Evolutionary conservation across 176 grass and related monocot species (phyloP), one percentile per base, ranked within the genome.

Genomic region (Urochloa ruziziensis): DNA sequence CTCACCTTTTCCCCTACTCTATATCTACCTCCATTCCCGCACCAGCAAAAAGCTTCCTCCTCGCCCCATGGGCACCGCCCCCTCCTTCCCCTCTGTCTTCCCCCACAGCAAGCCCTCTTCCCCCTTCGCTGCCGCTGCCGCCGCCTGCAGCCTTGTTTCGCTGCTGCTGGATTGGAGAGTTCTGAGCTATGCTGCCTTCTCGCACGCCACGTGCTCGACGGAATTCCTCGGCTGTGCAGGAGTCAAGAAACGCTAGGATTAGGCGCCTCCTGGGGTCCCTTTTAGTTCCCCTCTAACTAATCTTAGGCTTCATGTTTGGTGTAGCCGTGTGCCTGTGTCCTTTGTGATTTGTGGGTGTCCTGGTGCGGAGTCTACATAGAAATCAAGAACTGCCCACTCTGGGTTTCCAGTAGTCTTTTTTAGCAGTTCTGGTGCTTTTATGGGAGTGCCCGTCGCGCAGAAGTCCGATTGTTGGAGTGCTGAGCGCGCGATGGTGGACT

Each of bases 371-470:
- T 78, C 32, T 68, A n/a, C 12, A 27, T 61, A 67, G 84, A 34
- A 73, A 83, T 86, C 80, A 80, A 80, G 74, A 83, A 42, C 33
- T 81, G 49, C 59, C 77, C 30, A 75, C 59, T 90, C 86, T 77
- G 66, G 60, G 54, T 48, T 66, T 82, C 35, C 70, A 5, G 40
- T 85, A 81, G 58, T 48, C 37, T 34, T 43, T 74, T 39, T 46
- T 62, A 83, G 90, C 65, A 47, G 63, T 77, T 88, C 80, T 60
- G 82, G 81, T 68, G 89, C 39, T 86, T 90, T 83, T 88, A 90
- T 94, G 93, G 93, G 90, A 94, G 87, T 92, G 73, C 69, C 75
- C 61, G 74, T 94, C 85, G 51, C 73, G 68, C 90, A 60, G 64
- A 94, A 86, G 79, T 81, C 81, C 79, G 86, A 89, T 82, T 90